These are phyloP conservation scores for Sugiyamaella japonica DNA, from an alignment of 1,139 yeast genomes.

Conservation along the genomic window DNA sequence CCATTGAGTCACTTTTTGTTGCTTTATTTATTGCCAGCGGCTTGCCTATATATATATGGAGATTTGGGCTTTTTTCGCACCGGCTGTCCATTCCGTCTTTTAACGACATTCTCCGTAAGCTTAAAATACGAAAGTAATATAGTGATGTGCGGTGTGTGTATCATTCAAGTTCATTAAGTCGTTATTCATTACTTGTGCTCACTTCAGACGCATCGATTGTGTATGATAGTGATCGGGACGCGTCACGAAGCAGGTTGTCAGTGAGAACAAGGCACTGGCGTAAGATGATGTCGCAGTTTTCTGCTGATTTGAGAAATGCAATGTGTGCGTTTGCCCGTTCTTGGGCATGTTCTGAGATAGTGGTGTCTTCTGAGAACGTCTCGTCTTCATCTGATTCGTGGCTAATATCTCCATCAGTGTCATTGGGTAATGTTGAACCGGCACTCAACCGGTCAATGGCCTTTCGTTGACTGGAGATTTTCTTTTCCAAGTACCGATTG, in stretches of 20 bases:
- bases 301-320: conserved; percentile 29
- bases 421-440: not conserved
- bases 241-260: conserved; percentile 29
- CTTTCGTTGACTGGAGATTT: conserved; percentile 27
- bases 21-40: conserved; percentile 38
- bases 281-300: conserved; percentile 26
- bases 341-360: conserved; percentile 2
- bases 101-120: conserved; percentile 4
- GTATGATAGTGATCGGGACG: conserved; percentile 27
- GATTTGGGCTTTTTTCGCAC: conserved; percentile 22
- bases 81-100: conserved; percentile 6
- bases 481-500: conserved; percentile 34
- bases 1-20: conserved; percentile 38
- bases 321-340: conserved; percentile 30
- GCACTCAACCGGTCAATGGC: conserved; percentile 24
- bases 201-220: conserved; percentile 29
- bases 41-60: conserved; percentile 38
- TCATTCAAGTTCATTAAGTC: not conserved
- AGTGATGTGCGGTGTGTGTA: not conserved
- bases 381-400: conserved; percentile 17
- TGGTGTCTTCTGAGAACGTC: conserved; percentile 13
- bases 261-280: conserved; percentile 30
- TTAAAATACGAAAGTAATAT: conserved; percentile 9
- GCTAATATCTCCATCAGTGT: not conserved
- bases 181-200: conserved; percentile 18